Conservation (phyloP, 768 basidiomycete genomes). For the Boletus fagicola region DNA sequence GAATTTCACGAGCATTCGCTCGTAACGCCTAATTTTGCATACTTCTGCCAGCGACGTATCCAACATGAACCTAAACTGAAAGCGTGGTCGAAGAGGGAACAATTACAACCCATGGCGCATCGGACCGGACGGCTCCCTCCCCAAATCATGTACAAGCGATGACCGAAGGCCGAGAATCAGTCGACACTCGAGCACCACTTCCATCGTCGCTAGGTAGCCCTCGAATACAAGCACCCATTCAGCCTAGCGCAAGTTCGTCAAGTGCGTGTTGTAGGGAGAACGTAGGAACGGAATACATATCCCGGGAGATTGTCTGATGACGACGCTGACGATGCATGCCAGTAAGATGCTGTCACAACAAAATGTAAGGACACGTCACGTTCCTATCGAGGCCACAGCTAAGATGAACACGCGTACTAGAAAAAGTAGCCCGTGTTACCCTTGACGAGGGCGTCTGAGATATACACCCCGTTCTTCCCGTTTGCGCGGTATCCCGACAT, state of each 20-base stretch:
- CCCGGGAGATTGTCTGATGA: not conserved
- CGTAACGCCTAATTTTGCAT: too few relatives aligned
- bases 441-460: conserved; percentile 11
- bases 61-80: not conserved
- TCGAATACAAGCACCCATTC: too few relatives aligned
- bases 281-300: not conserved
- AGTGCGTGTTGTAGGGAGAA: too few relatives aligned
- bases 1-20: too few relatives aligned
- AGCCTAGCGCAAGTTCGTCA: not conserved
- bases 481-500: not conserved
- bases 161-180: conserved; percentile 6
- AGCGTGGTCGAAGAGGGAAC: not conserved
- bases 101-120: not conserved
- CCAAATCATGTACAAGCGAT: not conserved
- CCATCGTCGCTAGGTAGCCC: conserved; percentile 2
- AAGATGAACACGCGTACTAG: conserved; percentile 2
- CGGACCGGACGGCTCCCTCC: not conserved
- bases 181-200: conserved; percentile 11
- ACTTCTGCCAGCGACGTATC: too few relatives aligned
- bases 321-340: not conserved
- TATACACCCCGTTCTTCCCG: not conserved
- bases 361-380: not conserved
- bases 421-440: conserved; percentile 18
- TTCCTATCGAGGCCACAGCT: too few relatives aligned
- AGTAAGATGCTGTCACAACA: conserved; percentile 11